Percentiles rank a stretch among this genome's conserved stretches.
These are phyloP conservation scores for Endotrypanum monterogeii DNA, from an alignment of 208 protist genomes.

Conservation along the genomic window DNA sequence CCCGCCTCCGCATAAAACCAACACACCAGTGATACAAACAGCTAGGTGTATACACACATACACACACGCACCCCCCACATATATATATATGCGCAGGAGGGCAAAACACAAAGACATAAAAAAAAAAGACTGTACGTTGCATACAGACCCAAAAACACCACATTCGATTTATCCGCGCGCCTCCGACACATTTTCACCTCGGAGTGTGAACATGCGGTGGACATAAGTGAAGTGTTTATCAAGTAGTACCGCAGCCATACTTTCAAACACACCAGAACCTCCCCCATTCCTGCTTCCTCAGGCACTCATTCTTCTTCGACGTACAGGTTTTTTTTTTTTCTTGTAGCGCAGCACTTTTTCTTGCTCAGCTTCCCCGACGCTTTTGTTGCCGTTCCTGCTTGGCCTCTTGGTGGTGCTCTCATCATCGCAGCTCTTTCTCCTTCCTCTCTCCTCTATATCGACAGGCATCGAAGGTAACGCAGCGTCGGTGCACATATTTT, in stretches of 20 bases:
- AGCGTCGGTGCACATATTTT: neutral
- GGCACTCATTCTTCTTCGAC: neutral
- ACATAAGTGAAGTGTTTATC: neutral
- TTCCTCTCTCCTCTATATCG: too few species aligned
- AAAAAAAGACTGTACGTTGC: neutral
- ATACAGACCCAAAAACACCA: neutral
- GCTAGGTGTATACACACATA: too few species aligned
- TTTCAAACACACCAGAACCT: neutral
- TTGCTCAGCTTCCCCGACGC: neutral
- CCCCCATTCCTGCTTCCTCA: neutral
- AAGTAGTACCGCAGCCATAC: neutral
- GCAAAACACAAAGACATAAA: neutral
- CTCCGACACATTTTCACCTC: neutral
- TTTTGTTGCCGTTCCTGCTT: slow-evolving; percentile 4
- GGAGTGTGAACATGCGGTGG: neutral
- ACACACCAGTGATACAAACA: neutral
- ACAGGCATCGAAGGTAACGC: neutral
- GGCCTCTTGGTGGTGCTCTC: neutral
- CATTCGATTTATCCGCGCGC: neutral
- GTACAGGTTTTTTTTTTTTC: neutral
- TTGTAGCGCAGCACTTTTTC: neutral
- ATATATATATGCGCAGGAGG: neutral
- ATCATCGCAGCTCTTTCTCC: neutral
- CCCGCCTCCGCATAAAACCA: neutral
- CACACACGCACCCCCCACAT: neutral